Evolutionary conservation across 768 basidiomycete genomes (phyloP).

Genomic region (Dendrothele bispora): DNA sequence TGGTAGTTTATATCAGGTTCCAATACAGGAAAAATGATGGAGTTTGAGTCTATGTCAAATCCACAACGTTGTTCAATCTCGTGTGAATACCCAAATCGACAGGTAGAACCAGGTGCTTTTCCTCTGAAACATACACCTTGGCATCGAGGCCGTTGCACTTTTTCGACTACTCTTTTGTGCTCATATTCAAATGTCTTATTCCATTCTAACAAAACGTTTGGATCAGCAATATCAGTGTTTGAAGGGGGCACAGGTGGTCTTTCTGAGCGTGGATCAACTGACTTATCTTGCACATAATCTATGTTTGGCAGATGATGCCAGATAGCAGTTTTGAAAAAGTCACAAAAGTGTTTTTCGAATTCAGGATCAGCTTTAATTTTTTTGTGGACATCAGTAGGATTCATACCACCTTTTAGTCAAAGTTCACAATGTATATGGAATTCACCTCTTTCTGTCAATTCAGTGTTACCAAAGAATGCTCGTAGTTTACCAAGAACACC

Average conservation of each 20-base stretch:
- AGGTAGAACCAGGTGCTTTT: constrained; percentile 4
- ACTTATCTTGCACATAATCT: constrained; percentile 16
- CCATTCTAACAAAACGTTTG: constrained; percentile 9
- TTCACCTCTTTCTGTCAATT: constrained; percentile 19
- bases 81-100: constrained; percentile 34
- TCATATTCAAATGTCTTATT: constrained; percentile 28
- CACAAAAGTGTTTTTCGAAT: constrained; percentile 24
- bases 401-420: constrained; percentile 24
- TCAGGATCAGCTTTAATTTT: constrained; percentile 11
- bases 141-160: not conserved
- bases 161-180: constrained; percentile 11
- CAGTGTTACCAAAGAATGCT: constrained; percentile 2
- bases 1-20: constrained; percentile 30
- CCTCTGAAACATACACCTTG: not conserved
- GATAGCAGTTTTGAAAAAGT: constrained; percentile 31
- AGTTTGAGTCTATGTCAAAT: constrained; percentile 30
- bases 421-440: constrained; percentile 22
- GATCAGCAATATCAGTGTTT: no score
- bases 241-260: constrained; percentile 19
- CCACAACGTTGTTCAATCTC: constrained; percentile 23
- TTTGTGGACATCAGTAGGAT: constrained; percentile 30
- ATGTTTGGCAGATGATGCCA: constrained; percentile 26
- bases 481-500: constrained; percentile 5
- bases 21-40: constrained; percentile 24
- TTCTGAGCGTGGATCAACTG: constrained; percentile 22